Percentiles rank a stretch among this genome's conserved stretches.
These are phyloP conservation scores for Trametes cingulata DNA, from an alignment of 768 basidiomycete species.

Conservation along the genomic window DNA sequence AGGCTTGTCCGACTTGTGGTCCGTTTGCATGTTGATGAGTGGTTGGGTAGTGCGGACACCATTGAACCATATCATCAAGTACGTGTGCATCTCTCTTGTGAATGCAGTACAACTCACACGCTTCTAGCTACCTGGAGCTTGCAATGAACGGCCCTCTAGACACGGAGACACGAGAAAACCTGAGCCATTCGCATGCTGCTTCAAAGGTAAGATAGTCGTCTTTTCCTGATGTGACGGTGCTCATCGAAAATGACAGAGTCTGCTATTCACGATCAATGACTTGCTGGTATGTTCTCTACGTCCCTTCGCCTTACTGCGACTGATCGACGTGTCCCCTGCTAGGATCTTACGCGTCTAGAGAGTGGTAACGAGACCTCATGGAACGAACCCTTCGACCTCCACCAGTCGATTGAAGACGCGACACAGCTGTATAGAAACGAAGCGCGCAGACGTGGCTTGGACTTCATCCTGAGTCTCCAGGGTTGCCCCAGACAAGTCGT, in stretches of 20 bases:
- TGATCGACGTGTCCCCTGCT: background rate
- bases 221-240: background rate
- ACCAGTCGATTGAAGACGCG: constrained; percentile 60
- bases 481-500: constrained; percentile 60
- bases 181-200: constrained; percentile 70
- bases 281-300: constrained; percentile 48
- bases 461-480: constrained; percentile 57
- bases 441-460: constrained; percentile 58
- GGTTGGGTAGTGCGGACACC: constrained; percentile 63
- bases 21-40: background rate
- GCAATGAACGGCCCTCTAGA: constrained; percentile 77
- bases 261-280: constrained; percentile 84
- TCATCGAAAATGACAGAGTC: constrained; percentile 40
- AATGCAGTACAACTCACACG: background rate
- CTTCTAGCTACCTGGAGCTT: constrained; percentile 68
- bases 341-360: constrained; percentile 79
- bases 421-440: constrained; percentile 64
- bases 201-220: constrained; percentile 51
- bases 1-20: background rate
- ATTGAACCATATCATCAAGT: constrained; percentile 84
- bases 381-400: constrained; percentile 75
- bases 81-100: constrained; percentile 21
- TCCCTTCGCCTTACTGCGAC: background rate
- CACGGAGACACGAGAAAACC: constrained; percentile 70
- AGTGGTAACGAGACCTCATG: constrained; percentile 73